A percentile compares a stretch with the other conserved stretches of the same genome.
These are phyloP conservation scores for Plasmodium coatneyi DNA, from an alignment of 169 alveolate genomes.

Conservation along the genomic window DNA sequence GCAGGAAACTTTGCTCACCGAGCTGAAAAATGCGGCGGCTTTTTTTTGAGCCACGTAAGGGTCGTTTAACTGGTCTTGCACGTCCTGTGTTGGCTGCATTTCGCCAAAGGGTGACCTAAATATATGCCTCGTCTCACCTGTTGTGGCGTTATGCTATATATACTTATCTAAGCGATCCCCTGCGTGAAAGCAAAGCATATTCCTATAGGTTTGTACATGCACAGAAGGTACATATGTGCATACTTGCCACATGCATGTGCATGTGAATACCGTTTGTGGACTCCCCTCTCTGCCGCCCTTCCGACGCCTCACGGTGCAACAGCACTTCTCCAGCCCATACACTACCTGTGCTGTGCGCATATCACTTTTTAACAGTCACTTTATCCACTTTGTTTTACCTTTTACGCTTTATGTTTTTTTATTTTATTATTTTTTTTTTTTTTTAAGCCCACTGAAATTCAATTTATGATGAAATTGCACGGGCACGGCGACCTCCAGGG, in stretches of 20 bases:
- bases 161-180: background rate
- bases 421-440: background rate
- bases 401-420: background rate
- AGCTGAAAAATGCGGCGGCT: conserved; percentile 1
- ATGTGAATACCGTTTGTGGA: background rate
- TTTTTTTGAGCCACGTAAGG: background rate
- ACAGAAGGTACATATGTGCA: background rate
- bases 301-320: background rate
- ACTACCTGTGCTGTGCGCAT: background rate
- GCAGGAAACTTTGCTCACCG: conserved; percentile 19
- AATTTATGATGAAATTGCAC: background rate
- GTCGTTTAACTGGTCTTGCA: background rate
- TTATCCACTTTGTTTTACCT: background rate
- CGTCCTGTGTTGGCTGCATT: background rate
- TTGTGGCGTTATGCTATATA: background rate
- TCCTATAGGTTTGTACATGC: background rate
- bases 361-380: background rate
- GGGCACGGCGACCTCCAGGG: background rate
- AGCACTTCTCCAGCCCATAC: background rate
- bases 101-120: background rate
- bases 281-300: background rate
- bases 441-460: background rate
- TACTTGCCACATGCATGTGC: background rate
- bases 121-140: background rate
- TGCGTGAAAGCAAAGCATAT: background rate